Evolutionary conservation across 768 basidiomycete species (phyloP).

Genomic region (Hygrophorus russula): DNA sequence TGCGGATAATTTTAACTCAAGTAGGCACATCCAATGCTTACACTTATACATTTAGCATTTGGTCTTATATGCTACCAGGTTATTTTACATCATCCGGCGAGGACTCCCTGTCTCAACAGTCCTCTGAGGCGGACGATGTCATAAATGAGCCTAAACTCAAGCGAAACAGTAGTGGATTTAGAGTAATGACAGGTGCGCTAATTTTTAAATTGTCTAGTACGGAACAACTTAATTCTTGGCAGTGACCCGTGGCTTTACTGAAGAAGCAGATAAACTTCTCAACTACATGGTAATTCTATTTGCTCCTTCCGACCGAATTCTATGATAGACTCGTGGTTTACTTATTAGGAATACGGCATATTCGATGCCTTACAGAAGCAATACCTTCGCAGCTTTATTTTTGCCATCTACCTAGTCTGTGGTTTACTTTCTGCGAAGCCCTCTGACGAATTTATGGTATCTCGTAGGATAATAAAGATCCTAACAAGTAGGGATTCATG

Average conservation of each 20-base stretch:
- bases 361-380: slow-evolving; percentile 79
- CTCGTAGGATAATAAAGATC: slow-evolving; percentile 69
- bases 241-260: slow-evolving; percentile 66
- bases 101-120: slow-evolving; percentile 18
- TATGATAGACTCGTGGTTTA: background rate
- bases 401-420: slow-evolving; percentile 73
- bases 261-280: slow-evolving; percentile 73
- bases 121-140: slow-evolving; percentile 26
- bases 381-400: slow-evolving; percentile 78
- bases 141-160: slow-evolving; percentile 19
- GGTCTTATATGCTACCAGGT: slow-evolving; percentile 21
- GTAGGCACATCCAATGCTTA: slow-evolving; percentile 20
- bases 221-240: slow-evolving; percentile 20
- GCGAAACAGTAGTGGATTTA: slow-evolving; percentile 49
- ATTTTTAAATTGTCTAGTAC: background rate
- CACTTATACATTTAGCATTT: slow-evolving; percentile 2
- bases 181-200: slow-evolving; percentile 37
- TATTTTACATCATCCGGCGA: slow-evolving; percentile 44
- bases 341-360: slow-evolving; percentile 66
- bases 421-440: background rate
- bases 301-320: background rate
- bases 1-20: slow-evolving; percentile 66
- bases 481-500: slow-evolving; percentile 58
- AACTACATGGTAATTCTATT: slow-evolving; percentile 56
- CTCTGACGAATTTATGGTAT: background rate